Evolutionary conservation across 2,329 filamentous ascomycete species (phyloP), one percentile per base, ranked within the genome.

Genomic region (Calonectria pteridis): DNA sequence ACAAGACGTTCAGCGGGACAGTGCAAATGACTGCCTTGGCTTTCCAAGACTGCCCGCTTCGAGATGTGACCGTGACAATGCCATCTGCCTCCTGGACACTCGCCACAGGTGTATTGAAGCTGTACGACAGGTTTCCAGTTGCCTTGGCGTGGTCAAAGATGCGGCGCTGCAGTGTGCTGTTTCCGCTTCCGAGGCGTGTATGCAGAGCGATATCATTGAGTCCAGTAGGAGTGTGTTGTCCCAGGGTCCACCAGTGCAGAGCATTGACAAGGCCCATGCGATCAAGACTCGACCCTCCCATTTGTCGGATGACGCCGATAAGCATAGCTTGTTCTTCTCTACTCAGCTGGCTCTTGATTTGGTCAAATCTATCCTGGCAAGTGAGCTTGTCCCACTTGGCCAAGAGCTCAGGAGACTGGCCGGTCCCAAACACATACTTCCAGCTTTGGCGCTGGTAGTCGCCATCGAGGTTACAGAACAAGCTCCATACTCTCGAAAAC

Each of bases 341-440:
- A 3, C 75, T 80, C 9, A 84, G 79, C 40, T 69, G 46, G 28
- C 82, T 72, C 31, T 78, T 78, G 55, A 84, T 80, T 73, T 84
- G 72, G 7, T 78, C 74, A 23, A 77, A 46, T 4, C 83, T 67
- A 67, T 82, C 81, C 9, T 73, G 75, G 64, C 78, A 81, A 10
- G 79, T 80, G 31, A 82, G 40, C 35, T 77, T 68, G 63, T 83
- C 81, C 55, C 73, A 76, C 28, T 62, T 51, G 46, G 80, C 80
- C 37, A 80, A 76, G 31, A 80, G 75, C 9, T 70, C 66, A 5
- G 77, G 75, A 18, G 79, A 77, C 29, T 78, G 49, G 14, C 76
- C 70, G 6, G 73, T 72, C 18, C 69, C 69, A 53, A 76, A 76
- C 33, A 67, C 29, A 35, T 76, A 75, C 29, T 73, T 70, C 70